phyloP scores from a whole-genome alignment of 2,329 filamentous ascomycete species.

The Aspergillus novofumigatus region DNA sequence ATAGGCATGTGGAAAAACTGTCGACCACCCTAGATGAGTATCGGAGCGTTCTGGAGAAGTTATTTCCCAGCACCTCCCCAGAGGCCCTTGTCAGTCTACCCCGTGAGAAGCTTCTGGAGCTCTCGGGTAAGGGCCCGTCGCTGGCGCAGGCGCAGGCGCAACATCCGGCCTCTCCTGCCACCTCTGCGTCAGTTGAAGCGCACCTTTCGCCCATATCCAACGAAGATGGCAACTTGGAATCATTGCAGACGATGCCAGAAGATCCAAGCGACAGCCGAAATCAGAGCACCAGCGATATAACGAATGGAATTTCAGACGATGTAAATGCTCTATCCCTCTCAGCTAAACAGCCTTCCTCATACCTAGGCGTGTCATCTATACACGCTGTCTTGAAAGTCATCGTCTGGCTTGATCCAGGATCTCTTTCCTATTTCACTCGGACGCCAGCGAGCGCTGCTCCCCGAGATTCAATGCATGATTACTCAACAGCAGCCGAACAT shows the following conservation, averaged over 20 bases:
- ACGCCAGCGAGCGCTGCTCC: slow-evolving; percentile 25
- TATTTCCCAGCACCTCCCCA: slow-evolving; percentile 59
- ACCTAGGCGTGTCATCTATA: slow-evolving; percentile 70
- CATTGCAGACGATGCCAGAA: slow-evolving; percentile 69
- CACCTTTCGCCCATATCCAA: slow-evolving; percentile 39
- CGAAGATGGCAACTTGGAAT: slow-evolving; percentile 53
- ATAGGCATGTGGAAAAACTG: slow-evolving; percentile 50
- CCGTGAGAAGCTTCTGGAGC: slow-evolving; percentile 56
- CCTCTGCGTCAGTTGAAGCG: slow-evolving; percentile 44
- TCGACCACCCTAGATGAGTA: slow-evolving; percentile 65
- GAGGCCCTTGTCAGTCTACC: slow-evolving; percentile 50
- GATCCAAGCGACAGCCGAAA: slow-evolving; percentile 47
- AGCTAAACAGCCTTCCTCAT: slow-evolving; percentile 60
- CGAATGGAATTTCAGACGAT: slow-evolving; percentile 64
- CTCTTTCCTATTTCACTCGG: slow-evolving; percentile 45
- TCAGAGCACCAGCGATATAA: slow-evolving; percentile 50
- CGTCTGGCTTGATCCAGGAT: slow-evolving; percentile 50
- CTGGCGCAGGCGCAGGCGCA: slow-evolving; percentile 31
- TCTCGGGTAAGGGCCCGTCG: slow-evolving; percentile 39
- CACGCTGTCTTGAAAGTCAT: slow-evolving; percentile 72
- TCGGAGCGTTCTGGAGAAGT: slow-evolving; percentile 56
- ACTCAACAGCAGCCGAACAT: slow-evolving; percentile 12
- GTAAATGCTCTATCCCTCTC: slow-evolving; percentile 63
- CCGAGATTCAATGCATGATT: slow-evolving; percentile 15
- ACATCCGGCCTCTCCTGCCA: slow-evolving; percentile 41